Evolutionary conservation across 805 yeast species (phyloP).

Genomic region (Candida hungchunana): DNA sequence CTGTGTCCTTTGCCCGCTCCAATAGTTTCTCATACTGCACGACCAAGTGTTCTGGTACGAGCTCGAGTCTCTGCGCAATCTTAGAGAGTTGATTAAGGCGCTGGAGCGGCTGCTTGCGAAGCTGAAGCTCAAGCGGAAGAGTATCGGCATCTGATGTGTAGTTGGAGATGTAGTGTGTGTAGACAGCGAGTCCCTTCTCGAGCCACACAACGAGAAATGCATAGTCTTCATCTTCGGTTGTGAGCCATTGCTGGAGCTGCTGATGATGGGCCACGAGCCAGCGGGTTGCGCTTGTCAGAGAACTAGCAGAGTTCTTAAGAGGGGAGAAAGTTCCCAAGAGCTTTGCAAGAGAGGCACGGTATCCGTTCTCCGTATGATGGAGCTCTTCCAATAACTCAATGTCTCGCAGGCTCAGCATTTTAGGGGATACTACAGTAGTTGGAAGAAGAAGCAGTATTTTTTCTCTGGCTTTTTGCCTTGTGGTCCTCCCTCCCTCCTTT

Average conservation of each 20-base stretch:
- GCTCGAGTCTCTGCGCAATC: constrained; percentile 7
- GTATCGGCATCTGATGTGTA: constrained; percentile 11
- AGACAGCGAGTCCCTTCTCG: constrained; percentile 9
- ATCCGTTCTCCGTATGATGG: constrained; percentile 15
- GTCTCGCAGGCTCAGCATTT: constrained; percentile 9
- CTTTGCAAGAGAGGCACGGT: constrained; percentile 16
- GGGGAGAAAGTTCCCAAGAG: constrained; percentile 16
- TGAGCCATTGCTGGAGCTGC: constrained; percentile 4
- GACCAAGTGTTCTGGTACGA: constrained; percentile 3
- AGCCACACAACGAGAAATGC: constrained; percentile 11
- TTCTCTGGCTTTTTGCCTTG: too few species aligned
- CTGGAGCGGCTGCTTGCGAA: constrained; percentile 16
- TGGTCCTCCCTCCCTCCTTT: too few species aligned
- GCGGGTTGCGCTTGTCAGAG: constrained; percentile 10
- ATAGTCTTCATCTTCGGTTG: constrained; percentile 1
- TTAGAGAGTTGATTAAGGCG: constrained; percentile 14
- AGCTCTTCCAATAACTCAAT: constrained; percentile 14
- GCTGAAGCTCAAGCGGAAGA: constrained; percentile 11
- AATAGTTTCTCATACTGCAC: constrained; percentile 8
- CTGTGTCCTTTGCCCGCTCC: constrained; percentile 18
- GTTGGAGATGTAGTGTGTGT: constrained; percentile 11
- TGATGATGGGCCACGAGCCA: constrained; percentile 18
- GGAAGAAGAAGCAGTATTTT: neutral
- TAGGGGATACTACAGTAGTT: neutral
- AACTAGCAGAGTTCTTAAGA: neutral